These are phyloP conservation scores for Sarocladium oryzae DNA, from an alignment of 2,329 filamentous ascomycete genomes.

Conservation along the genomic window DNA sequence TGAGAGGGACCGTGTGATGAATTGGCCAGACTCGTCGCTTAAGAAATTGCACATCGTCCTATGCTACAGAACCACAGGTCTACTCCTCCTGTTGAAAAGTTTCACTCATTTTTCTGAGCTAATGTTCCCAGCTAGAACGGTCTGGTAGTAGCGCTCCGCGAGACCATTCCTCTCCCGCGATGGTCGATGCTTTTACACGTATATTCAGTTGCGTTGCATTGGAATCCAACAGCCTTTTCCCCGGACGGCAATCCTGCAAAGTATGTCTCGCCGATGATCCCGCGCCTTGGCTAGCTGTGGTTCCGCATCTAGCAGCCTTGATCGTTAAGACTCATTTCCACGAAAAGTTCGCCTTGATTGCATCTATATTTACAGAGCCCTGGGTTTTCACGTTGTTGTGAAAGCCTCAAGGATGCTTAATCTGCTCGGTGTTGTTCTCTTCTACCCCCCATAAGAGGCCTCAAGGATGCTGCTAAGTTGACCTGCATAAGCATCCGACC, in stretches of 20 bases:
- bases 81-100: not conserved
- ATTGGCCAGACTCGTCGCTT: not conserved
- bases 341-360: too few relatives aligned
- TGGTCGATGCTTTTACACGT: not conserved
- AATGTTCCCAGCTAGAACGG: not conserved
- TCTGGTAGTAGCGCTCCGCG: not conserved
- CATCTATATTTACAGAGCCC: too few relatives aligned
- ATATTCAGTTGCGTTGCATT: not conserved
- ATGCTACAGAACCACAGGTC: not conserved
- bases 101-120: not conserved
- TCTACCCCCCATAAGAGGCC: not conserved
- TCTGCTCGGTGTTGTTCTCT: not conserved
- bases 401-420: too few relatives aligned
- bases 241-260: not conserved
- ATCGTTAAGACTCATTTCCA: too few relatives aligned
- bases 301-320: too few relatives aligned
- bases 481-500: not conserved
- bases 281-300: conserved; percentile 1
- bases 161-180: not conserved
- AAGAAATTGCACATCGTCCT: not conserved
- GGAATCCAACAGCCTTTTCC: not conserved
- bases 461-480: not conserved
- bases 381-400: too few relatives aligned
- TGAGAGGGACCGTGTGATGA: not conserved
- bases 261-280: not conserved